Base-by-base conservation (phyloP, 1,284 basidiomycete genomes). In the Leccinum holopus region DNA sequence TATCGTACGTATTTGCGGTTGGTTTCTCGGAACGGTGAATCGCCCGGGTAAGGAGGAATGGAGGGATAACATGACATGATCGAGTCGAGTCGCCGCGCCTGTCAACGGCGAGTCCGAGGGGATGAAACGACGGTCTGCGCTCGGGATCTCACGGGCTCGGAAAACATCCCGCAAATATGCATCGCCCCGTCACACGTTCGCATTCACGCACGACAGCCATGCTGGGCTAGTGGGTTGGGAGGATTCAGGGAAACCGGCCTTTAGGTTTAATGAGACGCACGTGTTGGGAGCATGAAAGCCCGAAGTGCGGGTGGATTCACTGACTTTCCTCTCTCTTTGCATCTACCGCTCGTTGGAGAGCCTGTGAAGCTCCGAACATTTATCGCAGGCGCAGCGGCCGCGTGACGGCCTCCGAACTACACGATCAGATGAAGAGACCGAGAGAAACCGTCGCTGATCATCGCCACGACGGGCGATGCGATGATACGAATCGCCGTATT, bases 241-340 rank as follows among this genome's bases (percentile, higher is more conserved):
- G 33, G 18, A 30, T 61, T 25, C 21, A 63, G 30, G 49, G 63
- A 60, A 63, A 62, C 63, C 33, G 58, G 62, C 18, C 39, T 32
- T 39, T 62, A 64, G 61, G 61, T 62, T 62, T 64, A 62, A 62
- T 62, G 47, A 21, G 44, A 47, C 28, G 33, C 61, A 62, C 62
- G 61, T 51, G 49, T 51, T 51, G 49, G 3, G 49, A 28, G 12
- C 49, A 51, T 51, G 28, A 28, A 5, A 51, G 49, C 49, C 49
- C 14, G 49, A 25, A 25, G 49, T 51, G 12, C 49, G 49, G 49
- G 49, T 3, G 49, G 49, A 25, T 25, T 51, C 12, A 51, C 12
- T 25, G 18, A 12, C 2, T 14, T 25, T 49, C 47, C 47, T 49
- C 12, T 25, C 47, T 51, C 21, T 25, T 25, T 14, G 25, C 9